Base-by-base conservation (phyloP, 345 rosid species). In the Salix purpurea region DNA sequence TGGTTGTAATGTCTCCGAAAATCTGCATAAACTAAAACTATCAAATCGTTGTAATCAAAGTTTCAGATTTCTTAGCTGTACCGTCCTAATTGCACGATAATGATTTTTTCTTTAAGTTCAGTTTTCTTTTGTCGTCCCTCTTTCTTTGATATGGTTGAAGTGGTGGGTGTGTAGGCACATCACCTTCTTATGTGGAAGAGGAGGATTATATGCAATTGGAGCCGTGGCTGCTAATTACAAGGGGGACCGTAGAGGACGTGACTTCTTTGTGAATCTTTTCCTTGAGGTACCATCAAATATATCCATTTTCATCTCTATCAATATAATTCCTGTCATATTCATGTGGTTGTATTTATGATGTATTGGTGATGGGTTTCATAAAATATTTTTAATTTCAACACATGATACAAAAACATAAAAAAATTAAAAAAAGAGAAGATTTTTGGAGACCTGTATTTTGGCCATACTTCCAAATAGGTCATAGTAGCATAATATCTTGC, bases 181-280 rank as follows among this genome's bases (percentile, higher is more conserved):
- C 81, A 93, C 97, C 2, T 91, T 91, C 90, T 84, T 95, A 70
- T 88, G 96, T 61, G 99, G 99, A 37, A 85, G 88, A 86, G 99
- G 97, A 80, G 99, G 99, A 40, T 87, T 90, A 6, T 91, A 88
- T 56, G 95, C 97, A 0, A 83, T 91, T 1, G 97, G 99, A 15
- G 94, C 97, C 4, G 88, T 89, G 44, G 89, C 84, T 73, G 93
- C 96, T 46, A 88, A 80, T 60, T 83, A 77, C 79, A 80, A 30
- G 70, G 83, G 86, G 81, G 91, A 95, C 85, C 87, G 70, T 74
- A 79, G 64, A 7, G 85, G 84, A 67, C 90, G 85, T 24, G 89
- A 89, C 81, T 58, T 79, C 39, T 90, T 78, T 76, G 56, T 91
- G 32, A 54, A 80, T 79, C 95, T 86, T 30, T 95, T 90, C 87